These are phyloP conservation scores for Saccharomyces pastorianus DNA, from an alignment of 1,139 yeast genomes.

Conservation along the genomic window DNA sequence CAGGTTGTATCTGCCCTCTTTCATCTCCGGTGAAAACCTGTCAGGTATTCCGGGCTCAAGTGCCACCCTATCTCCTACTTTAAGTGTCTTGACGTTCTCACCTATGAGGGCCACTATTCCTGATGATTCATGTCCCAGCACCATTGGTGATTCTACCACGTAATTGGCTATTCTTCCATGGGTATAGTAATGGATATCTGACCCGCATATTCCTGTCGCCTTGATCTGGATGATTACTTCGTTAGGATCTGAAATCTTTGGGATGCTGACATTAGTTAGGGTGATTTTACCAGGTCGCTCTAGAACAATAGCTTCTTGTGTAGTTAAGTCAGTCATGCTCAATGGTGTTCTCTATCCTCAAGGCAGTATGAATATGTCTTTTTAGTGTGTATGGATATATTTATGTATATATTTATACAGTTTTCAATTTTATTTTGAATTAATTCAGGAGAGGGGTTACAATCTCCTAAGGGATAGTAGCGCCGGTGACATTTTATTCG, in stretches of 20 bases:
- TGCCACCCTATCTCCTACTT: neutral
- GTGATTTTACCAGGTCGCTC: constrained; percentile 55
- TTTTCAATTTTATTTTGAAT: neutral
- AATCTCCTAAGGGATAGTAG: neutral
- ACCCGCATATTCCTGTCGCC: constrained; percentile 75
- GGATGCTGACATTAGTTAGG: constrained; percentile 24
- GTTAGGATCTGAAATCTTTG: neutral
- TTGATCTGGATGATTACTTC: constrained; percentile 33
- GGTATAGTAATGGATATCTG: constrained; percentile 74
- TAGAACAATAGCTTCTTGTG: constrained; percentile 46
- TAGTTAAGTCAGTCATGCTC: neutral
- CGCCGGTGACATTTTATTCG: neutral
- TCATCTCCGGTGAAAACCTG: neutral
- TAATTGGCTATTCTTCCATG: constrained; percentile 72
- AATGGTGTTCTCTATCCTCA: neutral
- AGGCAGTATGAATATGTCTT: neutral
- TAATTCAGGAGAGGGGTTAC: neutral
- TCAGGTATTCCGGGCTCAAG: neutral
- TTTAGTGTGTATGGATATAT: neutral
- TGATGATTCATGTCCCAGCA: neutral
- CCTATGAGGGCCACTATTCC: neutral
- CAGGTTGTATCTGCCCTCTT: neutral
- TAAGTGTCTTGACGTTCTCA: neutral
- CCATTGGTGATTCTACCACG: constrained; percentile 43
- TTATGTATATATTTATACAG: neutral